phyloP scores from a whole-genome alignment of 257 asterid genomes.

The Primulina eburnea region DNA sequence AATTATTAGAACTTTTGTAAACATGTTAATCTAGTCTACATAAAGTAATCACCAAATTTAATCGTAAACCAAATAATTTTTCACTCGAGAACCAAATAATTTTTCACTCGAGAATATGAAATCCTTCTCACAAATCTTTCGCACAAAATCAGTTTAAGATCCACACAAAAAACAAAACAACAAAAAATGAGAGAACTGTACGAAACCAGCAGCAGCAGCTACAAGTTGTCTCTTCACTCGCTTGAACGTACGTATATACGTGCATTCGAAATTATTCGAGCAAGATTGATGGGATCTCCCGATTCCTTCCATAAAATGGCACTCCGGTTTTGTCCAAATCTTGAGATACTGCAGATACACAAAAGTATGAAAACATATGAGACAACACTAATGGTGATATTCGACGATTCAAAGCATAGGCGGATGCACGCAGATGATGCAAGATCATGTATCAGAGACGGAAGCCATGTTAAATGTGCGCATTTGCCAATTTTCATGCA shows the following conservation, averaged over 20 bases:
- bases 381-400: not conserved
- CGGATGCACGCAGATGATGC: not conserved
- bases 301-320: constrained; percentile 11
- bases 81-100: constrained; percentile 4
- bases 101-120: not conserved
- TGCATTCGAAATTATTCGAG: not conserved
- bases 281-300: constrained; percentile 19
- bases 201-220: constrained; percentile 17
- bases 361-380: constrained; percentile 1
- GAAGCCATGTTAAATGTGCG: not conserved
- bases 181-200: constrained; percentile 22
- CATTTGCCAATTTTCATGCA: not conserved
- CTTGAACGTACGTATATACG: constrained; percentile 9
- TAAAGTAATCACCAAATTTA: too few species aligned
- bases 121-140: not conserved
- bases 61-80: constrained; percentile 2
- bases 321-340: constrained; percentile 19
- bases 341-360: constrained; percentile 26
- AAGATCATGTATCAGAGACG: not conserved
- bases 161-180: constrained; percentile 13
- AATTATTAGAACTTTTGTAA: too few species aligned
- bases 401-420: not conserved
- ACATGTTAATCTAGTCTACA: too few species aligned
- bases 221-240: constrained; percentile 8
- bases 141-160: constrained; percentile 19